Percentiles rank a stretch among this genome's conserved stretches.
Conservation (phyloP, 75 land plant species). For the Sequoiadendron giganteum region DNA sequence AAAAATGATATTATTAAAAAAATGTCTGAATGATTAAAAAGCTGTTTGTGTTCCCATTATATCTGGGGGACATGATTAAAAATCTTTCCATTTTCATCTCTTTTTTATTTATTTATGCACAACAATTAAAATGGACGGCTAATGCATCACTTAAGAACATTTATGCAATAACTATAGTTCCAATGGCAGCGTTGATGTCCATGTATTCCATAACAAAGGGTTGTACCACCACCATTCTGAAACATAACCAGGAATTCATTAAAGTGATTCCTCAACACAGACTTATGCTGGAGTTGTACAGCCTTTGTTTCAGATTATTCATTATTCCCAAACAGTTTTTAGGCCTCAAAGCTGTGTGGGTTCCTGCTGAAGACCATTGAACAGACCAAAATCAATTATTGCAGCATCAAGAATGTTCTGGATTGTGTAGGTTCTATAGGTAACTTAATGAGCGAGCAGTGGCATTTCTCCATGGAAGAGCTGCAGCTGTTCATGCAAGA, state of each 20-base stretch:
- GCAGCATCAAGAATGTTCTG: constrained; percentile 20
- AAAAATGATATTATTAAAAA: too few species aligned
- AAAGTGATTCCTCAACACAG: constrained; percentile 19
- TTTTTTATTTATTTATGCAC: too few species aligned
- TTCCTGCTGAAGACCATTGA: constrained; percentile 36
- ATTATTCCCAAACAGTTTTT: constrained; percentile 43
- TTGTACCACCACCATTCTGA: constrained; percentile 7
- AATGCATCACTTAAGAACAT: too few species aligned
- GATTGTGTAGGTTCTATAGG: neutral
- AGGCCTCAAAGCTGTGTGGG: constrained; percentile 41
- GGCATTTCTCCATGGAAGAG: constrained; percentile 10
- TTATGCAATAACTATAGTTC: too few species aligned
- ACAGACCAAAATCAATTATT: constrained; percentile 29
- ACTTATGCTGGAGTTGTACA: constrained; percentile 7
- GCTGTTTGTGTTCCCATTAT: too few species aligned
- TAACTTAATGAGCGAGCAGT: constrained; percentile 15
- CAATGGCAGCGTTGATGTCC: too few species aligned
- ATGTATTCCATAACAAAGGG: too few species aligned
- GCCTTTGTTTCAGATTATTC: constrained; percentile 50
- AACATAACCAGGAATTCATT: constrained; percentile 33
- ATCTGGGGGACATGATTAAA: too few species aligned
- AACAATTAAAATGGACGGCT: too few species aligned
- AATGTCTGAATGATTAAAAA: too few species aligned
- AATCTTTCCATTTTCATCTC: too few species aligned
- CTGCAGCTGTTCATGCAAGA: constrained; percentile 26